Conservation (phyloP, 495 filamentous ascomycete species). For the Hamigera avellanea region DNA sequence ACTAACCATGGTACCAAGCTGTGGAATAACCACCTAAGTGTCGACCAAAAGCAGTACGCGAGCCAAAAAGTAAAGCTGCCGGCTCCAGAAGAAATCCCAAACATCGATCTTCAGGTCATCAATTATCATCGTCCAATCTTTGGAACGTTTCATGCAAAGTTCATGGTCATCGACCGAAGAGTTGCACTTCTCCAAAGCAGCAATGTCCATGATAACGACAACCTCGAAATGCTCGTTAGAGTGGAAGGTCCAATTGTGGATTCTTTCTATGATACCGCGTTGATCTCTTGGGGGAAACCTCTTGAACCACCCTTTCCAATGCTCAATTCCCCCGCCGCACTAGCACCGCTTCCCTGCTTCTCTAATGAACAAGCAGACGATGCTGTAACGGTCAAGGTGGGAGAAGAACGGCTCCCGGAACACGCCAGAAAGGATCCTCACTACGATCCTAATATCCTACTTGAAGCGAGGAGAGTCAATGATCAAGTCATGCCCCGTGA, state of each 20-base stretch:
- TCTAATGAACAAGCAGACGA: not conserved
- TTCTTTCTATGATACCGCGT: slow-evolving; percentile 56
- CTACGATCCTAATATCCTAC: slow-evolving; percentile 47
- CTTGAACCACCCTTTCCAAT: slow-evolving; percentile 51
- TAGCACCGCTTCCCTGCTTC: slow-evolving; percentile 17
- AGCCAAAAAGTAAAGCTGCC: slow-evolving; percentile 47
- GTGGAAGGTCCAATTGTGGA: slow-evolving; percentile 69
- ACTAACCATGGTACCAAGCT: not conserved
- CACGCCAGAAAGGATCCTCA: slow-evolving; percentile 47
- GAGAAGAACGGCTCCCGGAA: slow-evolving; percentile 32
- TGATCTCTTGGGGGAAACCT: slow-evolving; percentile 59
- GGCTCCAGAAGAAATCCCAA: slow-evolving; percentile 48
- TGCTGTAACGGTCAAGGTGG: slow-evolving; percentile 5
- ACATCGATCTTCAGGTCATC: slow-evolving; percentile 60
- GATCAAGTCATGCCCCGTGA: slow-evolving; percentile 32
- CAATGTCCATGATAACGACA: slow-evolving; percentile 70
- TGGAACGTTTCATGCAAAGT: slow-evolving; percentile 70
- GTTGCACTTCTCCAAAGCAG: slow-evolving; percentile 60
- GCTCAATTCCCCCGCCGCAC: slow-evolving; percentile 36
- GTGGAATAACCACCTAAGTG: slow-evolving; percentile 45
- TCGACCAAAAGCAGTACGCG: slow-evolving; percentile 45
- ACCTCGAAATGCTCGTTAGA: slow-evolving; percentile 70
- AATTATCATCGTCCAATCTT: slow-evolving; percentile 63
- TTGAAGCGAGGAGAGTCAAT: slow-evolving; percentile 50
- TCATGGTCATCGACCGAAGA: slow-evolving; percentile 61